Percentiles rank a stretch among this genome's conserved stretches.
These are phyloP conservation scores for Termitomyces sp. DNA, from an alignment of 768 basidiomycete genomes.

Conservation along the genomic window DNA sequence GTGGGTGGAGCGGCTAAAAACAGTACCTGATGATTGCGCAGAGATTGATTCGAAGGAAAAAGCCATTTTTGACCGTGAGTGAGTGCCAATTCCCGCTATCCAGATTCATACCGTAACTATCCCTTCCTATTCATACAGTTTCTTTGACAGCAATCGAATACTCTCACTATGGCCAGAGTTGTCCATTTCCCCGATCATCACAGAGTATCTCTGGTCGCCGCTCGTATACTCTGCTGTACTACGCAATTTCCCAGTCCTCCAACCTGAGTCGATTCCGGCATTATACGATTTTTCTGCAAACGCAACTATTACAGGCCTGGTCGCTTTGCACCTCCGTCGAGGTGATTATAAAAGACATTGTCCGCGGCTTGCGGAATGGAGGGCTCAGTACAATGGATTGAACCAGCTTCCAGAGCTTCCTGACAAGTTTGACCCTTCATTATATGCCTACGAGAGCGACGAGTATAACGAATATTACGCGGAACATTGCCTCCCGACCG, in stretches of 20 bases:
- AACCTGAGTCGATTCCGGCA: conserved; percentile 21
- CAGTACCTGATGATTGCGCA: conserved; percentile 34
- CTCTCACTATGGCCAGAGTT: conserved; percentile 40
- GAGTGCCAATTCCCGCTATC: conserved; percentile 14
- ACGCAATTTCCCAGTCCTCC: conserved; percentile 40
- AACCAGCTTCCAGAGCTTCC: conserved; percentile 35
- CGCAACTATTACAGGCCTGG: conserved; percentile 31
- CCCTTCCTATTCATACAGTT: conserved; percentile 42
- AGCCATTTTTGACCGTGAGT: conserved; percentile 45
- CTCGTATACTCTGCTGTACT: conserved; percentile 47
- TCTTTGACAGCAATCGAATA: conserved; percentile 40
- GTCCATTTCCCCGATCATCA: conserved; percentile 42
- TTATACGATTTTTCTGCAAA: conserved; percentile 13
- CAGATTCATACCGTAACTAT: conserved; percentile 14
- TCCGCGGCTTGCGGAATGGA: conserved; percentile 39
- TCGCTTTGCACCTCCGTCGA: conserved; percentile 51
- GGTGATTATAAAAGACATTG: conserved; percentile 57
- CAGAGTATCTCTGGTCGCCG: conserved; percentile 55
- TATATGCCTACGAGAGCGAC: conserved; percentile 12
- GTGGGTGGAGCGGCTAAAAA: conserved; percentile 39
- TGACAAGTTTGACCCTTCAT: conserved; percentile 33
- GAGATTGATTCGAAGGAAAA: conserved; percentile 34
- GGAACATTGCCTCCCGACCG: conserved; percentile 31
- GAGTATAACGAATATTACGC: conserved; percentile 25
- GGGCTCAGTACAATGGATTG: conserved; percentile 41